A percentile compares a stretch with the other conserved stretches of the same genome.
Evolutionary conservation across 495 filamentous ascomycete species (phyloP).

Genomic region (Aspergillus saccharolyticus): DNA sequence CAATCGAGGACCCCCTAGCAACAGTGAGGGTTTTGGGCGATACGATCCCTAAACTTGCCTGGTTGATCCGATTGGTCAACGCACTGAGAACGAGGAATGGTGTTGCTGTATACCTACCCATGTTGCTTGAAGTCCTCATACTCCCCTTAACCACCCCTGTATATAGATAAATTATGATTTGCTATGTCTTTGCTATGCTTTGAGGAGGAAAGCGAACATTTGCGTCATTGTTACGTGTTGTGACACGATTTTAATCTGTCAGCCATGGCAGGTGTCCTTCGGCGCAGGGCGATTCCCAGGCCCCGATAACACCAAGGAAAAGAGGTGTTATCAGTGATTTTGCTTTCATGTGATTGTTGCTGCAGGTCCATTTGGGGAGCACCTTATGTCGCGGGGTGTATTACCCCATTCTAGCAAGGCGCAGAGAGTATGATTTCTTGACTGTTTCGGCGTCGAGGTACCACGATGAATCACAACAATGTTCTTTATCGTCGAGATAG

Average conservation of each 20-base stretch:
- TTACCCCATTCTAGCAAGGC: background rate
- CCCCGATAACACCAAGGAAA: background rate
- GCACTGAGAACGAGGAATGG: slow-evolving; percentile 7
- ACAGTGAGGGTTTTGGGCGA: background rate
- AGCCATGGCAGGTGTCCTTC: background rate
- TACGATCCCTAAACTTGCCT: background rate
- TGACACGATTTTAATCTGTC: background rate
- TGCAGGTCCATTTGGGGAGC: background rate
- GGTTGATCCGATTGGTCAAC: no score
- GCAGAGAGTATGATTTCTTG: background rate
- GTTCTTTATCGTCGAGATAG: no score
- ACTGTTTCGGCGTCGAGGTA: background rate
- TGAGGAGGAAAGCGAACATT: background rate
- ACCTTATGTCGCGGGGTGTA: background rate
- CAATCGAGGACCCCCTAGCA: background rate
- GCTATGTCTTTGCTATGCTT: background rate
- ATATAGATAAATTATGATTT: slow-evolving; percentile 12
- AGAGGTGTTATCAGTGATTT: background rate
- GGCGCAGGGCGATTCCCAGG: background rate
- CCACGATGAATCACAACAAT: background rate
- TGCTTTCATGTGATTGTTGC: background rate
- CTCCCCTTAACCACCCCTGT: slow-evolving; percentile 11
- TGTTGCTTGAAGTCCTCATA: slow-evolving; percentile 9
- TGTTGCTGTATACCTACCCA: slow-evolving; percentile 24
- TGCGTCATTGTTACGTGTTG: background rate